Percentiles rank a stretch among this genome's conserved stretches.
Evolutionary conservation across 805 yeast genomes (phyloP).

Genomic region (Starmerella kuoi): DNA sequence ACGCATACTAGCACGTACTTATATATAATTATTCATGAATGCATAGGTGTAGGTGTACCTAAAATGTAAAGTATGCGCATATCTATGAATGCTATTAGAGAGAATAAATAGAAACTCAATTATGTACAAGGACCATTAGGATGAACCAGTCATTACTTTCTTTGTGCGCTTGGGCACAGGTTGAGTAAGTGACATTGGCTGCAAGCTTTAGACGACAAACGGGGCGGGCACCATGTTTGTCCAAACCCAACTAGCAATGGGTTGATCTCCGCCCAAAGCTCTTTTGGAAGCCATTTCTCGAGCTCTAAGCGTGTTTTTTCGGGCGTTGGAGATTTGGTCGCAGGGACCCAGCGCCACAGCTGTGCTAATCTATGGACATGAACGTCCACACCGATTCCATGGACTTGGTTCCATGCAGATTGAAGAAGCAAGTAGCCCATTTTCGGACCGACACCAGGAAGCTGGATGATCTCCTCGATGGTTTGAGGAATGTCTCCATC

Average conservation of each 20-base stretch:
- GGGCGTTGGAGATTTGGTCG: slow-evolving; percentile 43
- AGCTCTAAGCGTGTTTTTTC: slow-evolving; percentile 59
- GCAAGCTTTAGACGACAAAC: slow-evolving; percentile 21
- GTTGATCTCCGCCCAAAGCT: slow-evolving; percentile 73
- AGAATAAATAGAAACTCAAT: too few relatives aligned
- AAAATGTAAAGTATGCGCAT: too few relatives aligned
- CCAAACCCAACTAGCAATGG: slow-evolving; percentile 89
- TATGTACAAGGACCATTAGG: too few relatives aligned
- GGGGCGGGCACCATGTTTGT: slow-evolving; percentile 70
- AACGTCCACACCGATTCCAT: slow-evolving; percentile 90
- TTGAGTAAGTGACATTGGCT: slow-evolving; percentile 8
- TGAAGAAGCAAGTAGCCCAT: slow-evolving; percentile 80
- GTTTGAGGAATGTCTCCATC: slow-evolving; percentile 63
- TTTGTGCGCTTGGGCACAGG: slow-evolving; percentile 10
- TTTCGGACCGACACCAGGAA: slow-evolving; percentile 94
- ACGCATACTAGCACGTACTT: too few relatives aligned
- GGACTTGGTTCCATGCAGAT: slow-evolving; percentile 60
- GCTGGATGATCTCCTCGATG: slow-evolving; percentile 46
- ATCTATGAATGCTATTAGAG: too few relatives aligned
- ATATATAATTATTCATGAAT: too few relatives aligned
- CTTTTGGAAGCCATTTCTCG: slow-evolving; percentile 61
- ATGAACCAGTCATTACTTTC: too few relatives aligned
- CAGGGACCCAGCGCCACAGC: slow-evolving; percentile 67
- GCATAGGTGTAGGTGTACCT: too few relatives aligned
- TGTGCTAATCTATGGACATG: slow-evolving; percentile 73